Percentiles rank a stretch among this genome's conserved stretches.
phyloP scores from a whole-genome alignment of 208 protist species.

The Sergeia podlipaevii region DNA sequence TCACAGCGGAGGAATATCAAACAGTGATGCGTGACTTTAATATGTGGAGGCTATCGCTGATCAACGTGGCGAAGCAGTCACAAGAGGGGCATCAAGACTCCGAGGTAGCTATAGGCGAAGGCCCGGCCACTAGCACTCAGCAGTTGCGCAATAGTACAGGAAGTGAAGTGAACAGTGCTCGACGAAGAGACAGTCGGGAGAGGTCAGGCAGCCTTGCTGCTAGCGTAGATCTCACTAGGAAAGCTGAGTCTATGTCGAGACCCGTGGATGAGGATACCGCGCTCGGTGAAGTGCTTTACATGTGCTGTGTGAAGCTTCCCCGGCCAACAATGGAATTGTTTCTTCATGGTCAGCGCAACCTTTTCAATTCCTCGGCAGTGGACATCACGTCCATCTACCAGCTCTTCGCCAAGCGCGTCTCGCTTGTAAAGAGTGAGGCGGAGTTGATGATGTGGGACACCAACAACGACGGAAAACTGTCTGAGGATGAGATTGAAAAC shows the following conservation, averaged over 20 bases:
- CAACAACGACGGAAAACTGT: conserved; percentile 82
- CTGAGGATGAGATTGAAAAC: conserved; percentile 86
- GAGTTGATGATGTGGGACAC: conserved; percentile 82
- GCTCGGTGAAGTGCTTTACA: conserved; percentile 49
- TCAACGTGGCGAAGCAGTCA: conserved; percentile 5
- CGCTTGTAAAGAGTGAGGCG: conserved; percentile 78
- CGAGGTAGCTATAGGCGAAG: too few relatives aligned
- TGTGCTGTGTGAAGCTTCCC: conserved; percentile 36
- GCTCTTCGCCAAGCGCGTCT: conserved; percentile 78
- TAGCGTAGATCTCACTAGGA: background rate
- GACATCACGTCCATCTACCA: conserved; percentile 63
- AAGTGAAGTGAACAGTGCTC: background rate
- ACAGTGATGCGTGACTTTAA: conserved; percentile 52
- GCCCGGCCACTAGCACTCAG: too few relatives aligned
- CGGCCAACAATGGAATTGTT: conserved; percentile 59
- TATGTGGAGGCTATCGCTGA: conserved; percentile 8
- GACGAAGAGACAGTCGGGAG: background rate
- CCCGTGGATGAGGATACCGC: conserved; percentile 23
- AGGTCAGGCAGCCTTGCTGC: background rate
- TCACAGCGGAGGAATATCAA: conserved; percentile 59
- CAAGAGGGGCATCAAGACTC: conserved; percentile 4
- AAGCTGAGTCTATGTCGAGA: background rate
- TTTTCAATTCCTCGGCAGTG: conserved; percentile 26
- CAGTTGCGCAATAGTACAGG: too few relatives aligned
- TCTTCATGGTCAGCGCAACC: conserved; percentile 57